These are phyloP conservation scores for Eucalyptus cloeziana DNA, from an alignment of 345 rosid species.

Conservation along the genomic window DNA sequence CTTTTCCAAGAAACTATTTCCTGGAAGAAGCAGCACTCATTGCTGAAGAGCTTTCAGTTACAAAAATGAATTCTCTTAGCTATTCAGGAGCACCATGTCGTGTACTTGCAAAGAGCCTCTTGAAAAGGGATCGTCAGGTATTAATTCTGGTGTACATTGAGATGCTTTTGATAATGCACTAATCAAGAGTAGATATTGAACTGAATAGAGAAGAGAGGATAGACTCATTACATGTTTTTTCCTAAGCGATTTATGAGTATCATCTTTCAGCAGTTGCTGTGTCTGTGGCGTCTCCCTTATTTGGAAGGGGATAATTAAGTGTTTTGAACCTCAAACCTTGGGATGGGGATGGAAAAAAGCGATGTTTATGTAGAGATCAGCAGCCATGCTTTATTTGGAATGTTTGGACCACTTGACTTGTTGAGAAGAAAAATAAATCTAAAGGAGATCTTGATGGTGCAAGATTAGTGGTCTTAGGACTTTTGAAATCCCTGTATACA, in stretches of 20 bases:
- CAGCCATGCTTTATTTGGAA: neutral
- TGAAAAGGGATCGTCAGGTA: conserved; percentile 94
- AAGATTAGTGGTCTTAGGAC: neutral
- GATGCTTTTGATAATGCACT: neutral
- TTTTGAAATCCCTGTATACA: neutral
- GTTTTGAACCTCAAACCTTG: neutral
- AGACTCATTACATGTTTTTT: neutral
- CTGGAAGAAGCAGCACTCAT: conserved; percentile 84
- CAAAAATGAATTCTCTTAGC: conserved; percentile 41
- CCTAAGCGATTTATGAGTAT: neutral
- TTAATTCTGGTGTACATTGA: neutral
- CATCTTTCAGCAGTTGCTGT: neutral
- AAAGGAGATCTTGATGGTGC: neutral
- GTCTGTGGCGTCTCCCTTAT: neutral
- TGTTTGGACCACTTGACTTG: neutral
- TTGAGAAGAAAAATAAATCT: neutral
- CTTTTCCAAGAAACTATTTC: conserved; percentile 69
- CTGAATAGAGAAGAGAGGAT: neutral
- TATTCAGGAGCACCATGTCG: conserved; percentile 62
- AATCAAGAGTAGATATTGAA: neutral
- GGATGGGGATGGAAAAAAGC: neutral
- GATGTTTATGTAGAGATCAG: neutral
- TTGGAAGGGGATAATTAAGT: neutral
- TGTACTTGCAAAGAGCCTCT: conserved; percentile 72
- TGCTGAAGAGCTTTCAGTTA: conserved; percentile 71